A percentile compares a stretch with the other conserved stretches of the same genome.
Evolutionary conservation across 129 eudicot genomes (phyloP).

Genomic region (sunflower (Helianthus annuus)): DNA sequence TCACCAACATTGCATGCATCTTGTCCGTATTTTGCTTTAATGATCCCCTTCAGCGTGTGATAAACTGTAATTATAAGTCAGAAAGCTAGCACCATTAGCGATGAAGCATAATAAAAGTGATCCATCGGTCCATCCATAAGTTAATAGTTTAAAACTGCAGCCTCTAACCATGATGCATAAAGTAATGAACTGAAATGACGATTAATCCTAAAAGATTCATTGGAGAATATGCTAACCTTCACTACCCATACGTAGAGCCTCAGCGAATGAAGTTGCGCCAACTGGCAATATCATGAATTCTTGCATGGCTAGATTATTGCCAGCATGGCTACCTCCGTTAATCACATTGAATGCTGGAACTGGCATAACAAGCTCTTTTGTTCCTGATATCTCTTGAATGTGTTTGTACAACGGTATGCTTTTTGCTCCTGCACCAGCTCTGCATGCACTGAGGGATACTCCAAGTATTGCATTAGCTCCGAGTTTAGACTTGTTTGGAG

Average conservation of each 20-base stretch:
- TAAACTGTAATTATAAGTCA: slow-evolving; percentile 46
- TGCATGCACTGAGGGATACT: slow-evolving; percentile 86
- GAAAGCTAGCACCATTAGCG: neutral
- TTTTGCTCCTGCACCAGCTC: slow-evolving; percentile 98
- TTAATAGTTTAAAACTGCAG: neutral
- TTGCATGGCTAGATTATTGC: slow-evolving; percentile 95
- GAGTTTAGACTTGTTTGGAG: slow-evolving; percentile 86
- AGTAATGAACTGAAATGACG: slow-evolving; percentile 5
- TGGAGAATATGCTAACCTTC: slow-evolving; percentile 64
- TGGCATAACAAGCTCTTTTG: slow-evolving; percentile 96
- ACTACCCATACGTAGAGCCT: slow-evolving; percentile 91
- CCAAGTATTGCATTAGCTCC: slow-evolving; percentile 98
- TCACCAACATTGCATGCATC: slow-evolving; percentile 99
- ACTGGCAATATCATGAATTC: slow-evolving; percentile 96
- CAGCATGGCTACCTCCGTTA: slow-evolving; percentile 97
- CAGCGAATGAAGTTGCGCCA: slow-evolving; percentile 81
- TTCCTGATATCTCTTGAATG: slow-evolving; percentile 86
- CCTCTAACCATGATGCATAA: neutral
- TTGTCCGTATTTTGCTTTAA: slow-evolving; percentile 92
- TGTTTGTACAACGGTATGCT: slow-evolving; percentile 84
- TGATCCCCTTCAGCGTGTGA: slow-evolving; percentile 83
- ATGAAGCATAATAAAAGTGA: neutral
- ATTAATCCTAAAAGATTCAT: neutral
- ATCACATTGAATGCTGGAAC: slow-evolving; percentile 97
- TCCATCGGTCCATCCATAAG: neutral